A percentile compares a stretch with the other conserved stretches of the same genome.
Conservation (phyloP, 2,329 filamentous ascomycete species). For the Ophiosphaerella korrae region DNA sequence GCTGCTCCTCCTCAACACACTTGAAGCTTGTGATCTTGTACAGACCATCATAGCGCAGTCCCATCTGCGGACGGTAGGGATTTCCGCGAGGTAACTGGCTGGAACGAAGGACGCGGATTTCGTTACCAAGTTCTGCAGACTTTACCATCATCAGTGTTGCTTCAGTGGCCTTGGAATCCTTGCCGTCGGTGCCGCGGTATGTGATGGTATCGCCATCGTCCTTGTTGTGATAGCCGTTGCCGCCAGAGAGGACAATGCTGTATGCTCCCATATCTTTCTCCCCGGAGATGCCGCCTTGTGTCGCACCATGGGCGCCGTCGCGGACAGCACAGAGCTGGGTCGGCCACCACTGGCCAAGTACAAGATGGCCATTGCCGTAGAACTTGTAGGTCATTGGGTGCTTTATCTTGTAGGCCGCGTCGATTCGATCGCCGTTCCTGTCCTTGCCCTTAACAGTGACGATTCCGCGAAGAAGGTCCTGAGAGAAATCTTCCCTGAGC, state of each 20-base stretch:
- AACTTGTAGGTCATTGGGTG: constrained; percentile 32
- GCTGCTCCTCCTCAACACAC: constrained; percentile 47
- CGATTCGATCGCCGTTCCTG: constrained; percentile 33
- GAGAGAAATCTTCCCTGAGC: constrained; percentile 49
- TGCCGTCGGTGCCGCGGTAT: constrained; percentile 59
- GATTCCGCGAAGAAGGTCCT: constrained; percentile 55
- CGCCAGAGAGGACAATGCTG: constrained; percentile 60
- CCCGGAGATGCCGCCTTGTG: constrained; percentile 57
- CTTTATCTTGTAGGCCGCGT: constrained; percentile 22
- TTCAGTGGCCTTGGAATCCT: constrained; percentile 35
- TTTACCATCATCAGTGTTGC: constrained; percentile 53
- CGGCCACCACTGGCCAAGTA: constrained; percentile 62
- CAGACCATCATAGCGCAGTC: constrained; percentile 64
- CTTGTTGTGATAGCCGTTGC: constrained; percentile 54
- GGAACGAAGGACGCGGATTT: constrained; percentile 59
- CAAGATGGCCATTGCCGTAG: constrained; percentile 48
- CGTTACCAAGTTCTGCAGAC: constrained; percentile 37
- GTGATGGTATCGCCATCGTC: constrained; percentile 57
- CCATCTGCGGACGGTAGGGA: constrained; percentile 52
- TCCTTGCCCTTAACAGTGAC: constrained; percentile 20
- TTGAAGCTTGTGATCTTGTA: constrained; percentile 54
- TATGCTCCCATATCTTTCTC: constrained; percentile 53
- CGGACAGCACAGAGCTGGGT: constrained; percentile 57
- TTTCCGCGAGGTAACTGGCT: constrained; percentile 45
- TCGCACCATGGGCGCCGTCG: constrained; percentile 59